These are phyloP conservation scores for Talaromyces rugulosus DNA, from an alignment of 2,329 filamentous ascomycete genomes.

Conservation along the genomic window DNA sequence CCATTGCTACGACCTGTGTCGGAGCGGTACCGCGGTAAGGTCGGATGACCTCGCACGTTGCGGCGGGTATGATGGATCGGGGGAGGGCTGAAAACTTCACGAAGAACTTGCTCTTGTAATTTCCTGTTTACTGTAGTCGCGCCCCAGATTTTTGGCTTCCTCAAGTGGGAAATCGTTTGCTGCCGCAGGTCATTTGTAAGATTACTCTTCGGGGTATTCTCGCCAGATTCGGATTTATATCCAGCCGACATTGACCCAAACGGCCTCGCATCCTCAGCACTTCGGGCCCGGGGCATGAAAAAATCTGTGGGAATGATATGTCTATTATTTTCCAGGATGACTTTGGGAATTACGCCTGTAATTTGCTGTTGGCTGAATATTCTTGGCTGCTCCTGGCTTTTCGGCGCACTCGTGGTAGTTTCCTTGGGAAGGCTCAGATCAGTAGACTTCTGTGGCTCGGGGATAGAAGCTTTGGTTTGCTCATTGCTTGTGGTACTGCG, in stretches of 20 bases:
- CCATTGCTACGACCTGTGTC: conserved; percentile 27
- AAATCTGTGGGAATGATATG: conserved; percentile 87
- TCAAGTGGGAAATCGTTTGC: conserved; percentile 34
- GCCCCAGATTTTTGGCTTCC: conserved; percentile 66
- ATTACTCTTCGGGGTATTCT: conserved; percentile 10
- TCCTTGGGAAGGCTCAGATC: conserved; percentile 9
- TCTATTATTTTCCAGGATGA: conserved; percentile 88
- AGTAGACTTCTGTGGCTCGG: conserved; percentile 15
- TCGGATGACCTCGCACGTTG: conserved; percentile 59
- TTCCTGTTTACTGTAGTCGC: conserved; percentile 87
- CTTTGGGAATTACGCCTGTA: conserved; percentile 72
- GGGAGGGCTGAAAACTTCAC: conserved; percentile 83
- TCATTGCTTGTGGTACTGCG: conserved; percentile 24
- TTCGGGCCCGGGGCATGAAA: conserved; percentile 55
- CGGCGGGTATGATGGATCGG: conserved; percentile 76
- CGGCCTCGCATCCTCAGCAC: conserved; percentile 26
- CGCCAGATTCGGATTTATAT: conserved; percentile 14
- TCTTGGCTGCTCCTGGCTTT: conserved; percentile 38
- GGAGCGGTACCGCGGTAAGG: conserved; percentile 51
- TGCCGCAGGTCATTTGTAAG: conserved; percentile 12
- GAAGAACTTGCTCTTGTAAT: conserved; percentile 84
- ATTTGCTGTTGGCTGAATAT: conserved; percentile 73
- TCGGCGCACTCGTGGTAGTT: neutral
- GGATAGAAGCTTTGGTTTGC: conserved; percentile 13
- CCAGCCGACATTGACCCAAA: conserved; percentile 19